These are phyloP conservation scores for Aspergillus piperis DNA, from an alignment of 2,329 filamentous ascomycete genomes.

Conservation along the genomic window DNA sequence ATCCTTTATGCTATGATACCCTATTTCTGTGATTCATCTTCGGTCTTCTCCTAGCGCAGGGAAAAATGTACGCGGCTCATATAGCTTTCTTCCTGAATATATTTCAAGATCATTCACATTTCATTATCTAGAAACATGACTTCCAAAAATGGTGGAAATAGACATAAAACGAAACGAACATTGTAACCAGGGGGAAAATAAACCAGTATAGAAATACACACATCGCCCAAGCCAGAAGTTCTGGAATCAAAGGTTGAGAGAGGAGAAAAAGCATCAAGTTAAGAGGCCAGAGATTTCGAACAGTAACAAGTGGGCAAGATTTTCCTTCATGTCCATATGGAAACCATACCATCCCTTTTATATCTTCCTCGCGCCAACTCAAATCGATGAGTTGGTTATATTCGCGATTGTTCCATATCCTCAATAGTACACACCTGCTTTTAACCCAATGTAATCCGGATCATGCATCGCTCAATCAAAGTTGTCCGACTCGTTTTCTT, in stretches of 20 bases:
- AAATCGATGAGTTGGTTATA: slow-evolving; percentile 1
- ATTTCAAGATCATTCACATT: slow-evolving; percentile 24
- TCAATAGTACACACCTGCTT: slow-evolving; percentile 4
- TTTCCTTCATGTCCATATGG: slow-evolving; percentile 11
- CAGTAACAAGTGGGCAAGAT: slow-evolving; percentile 16
- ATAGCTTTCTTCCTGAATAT: background rate
- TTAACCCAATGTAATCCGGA: slow-evolving; percentile 1
- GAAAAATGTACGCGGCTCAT: too few relatives aligned
- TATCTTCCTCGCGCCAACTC: slow-evolving; percentile 15
- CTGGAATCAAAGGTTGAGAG: slow-evolving; percentile 27
- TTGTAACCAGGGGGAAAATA: slow-evolving; percentile 23
- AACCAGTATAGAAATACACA: slow-evolving; percentile 40
- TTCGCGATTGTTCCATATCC: background rate
- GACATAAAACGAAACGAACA: slow-evolving; percentile 20
- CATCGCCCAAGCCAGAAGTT: slow-evolving; percentile 30
- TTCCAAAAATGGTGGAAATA: slow-evolving; percentile 20
- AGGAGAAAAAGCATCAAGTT: slow-evolving; percentile 17
- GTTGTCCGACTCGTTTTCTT: background rate
- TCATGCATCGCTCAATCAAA: background rate
- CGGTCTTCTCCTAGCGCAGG: background rate
- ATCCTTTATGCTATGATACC: background rate
- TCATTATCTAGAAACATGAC: slow-evolving; percentile 34
- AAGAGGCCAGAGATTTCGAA: slow-evolving; percentile 18
- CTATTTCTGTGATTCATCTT: background rate
- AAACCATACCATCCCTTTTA: slow-evolving; percentile 11